Base-by-base conservation (phyloP, 2,329 filamentous ascomycete genomes). In the Fusarium keratoplasticum region DNA sequence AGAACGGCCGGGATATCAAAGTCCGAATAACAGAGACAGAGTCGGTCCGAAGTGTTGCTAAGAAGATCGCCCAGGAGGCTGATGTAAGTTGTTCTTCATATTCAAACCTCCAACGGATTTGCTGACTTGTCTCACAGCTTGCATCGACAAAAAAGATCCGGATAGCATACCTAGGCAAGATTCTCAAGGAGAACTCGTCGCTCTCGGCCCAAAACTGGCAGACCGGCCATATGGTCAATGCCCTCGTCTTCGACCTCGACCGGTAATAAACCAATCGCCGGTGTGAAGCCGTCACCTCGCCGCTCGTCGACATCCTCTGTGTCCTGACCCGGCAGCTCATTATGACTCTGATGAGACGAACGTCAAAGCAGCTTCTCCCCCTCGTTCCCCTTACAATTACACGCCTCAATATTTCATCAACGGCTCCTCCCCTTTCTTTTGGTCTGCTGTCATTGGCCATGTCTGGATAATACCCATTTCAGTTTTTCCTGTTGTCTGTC, bases 161-260 rank as follows among this genome's bases (percentile, higher is more conserved):
- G 63, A 89, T 98, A 68, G 92, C 91, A 22, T 97, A 97, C 81
- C 88, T 96, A 82, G 95, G 95, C 75, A 94, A 91, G 80, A 89
- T 95, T 60, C 87, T 98, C 54, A 91, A 91, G 73, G 94, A 96
- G 73, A 87, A 87, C 63, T 81, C 89, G 22, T 87, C 92, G 1
- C 84, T 98, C 20, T 82, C 86, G 52, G 87, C 88, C 4, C 93
- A 96, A 76, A 93, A 93, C 58, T 98, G 94, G 93, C 89, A 91
- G 76, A 87, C 89, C 70, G 93, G 91, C 38, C 89, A 96, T 79
- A 86, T 96, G 36, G 84, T 97, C 64, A 96, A 95, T 80, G 95
- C 92, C 25, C 86, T 96, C 67, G 89, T 96, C 62, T 91, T 89
- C 77, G 82, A 86, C 69, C 81, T 89, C 77, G 82, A 86, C 69